phyloP scores from a whole-genome alignment of 2,329 filamentous ascomycete species.

The Coniochaeta hoffmannii region DNA sequence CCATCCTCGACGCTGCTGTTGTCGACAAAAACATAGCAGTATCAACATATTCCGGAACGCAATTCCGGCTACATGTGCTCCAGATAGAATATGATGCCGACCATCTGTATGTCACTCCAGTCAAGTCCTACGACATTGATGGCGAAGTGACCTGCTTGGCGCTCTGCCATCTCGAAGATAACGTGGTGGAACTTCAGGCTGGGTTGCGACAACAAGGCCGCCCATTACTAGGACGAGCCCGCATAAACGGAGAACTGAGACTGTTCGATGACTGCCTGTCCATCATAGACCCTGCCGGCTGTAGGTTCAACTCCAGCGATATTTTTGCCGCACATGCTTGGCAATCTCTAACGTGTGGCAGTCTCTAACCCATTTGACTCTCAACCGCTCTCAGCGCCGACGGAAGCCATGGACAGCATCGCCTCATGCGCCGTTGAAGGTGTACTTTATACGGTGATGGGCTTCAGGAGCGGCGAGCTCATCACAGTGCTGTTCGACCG shows the following conservation, averaged over 20 bases:
- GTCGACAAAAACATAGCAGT: conserved; percentile 31
- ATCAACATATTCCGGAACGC: conserved; percentile 28
- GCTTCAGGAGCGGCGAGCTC: conserved; percentile 46
- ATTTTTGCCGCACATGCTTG: not conserved
- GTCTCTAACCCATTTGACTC: not conserved
- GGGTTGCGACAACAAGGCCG: conserved; percentile 24
- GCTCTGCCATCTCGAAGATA: conserved; percentile 10
- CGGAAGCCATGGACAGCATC: conserved; percentile 15
- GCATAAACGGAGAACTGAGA: conserved; percentile 5
- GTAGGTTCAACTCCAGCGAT: conserved; percentile 11
- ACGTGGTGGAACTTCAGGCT: conserved; percentile 11
- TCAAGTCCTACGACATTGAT: conserved; percentile 24
- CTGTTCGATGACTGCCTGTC: not conserved
- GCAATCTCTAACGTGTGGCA: not conserved
- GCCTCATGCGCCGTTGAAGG: conserved; percentile 11
- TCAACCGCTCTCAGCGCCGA: not conserved
- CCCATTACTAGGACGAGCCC: conserved; percentile 26
- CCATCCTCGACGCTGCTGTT: conserved; percentile 36
- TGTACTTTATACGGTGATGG: conserved; percentile 28
- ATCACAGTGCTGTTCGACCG: conserved; percentile 27
- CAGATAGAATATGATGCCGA: conserved; percentile 24
- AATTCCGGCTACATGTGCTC: conserved; percentile 32
- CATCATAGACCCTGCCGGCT: conserved; percentile 12
- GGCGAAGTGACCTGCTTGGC: conserved; percentile 44
- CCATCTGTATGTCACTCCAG: conserved; percentile 16